phyloP scores from a whole-genome alignment of 768 basidiomycete genomes.

The Termitomyces sp. region DNA sequence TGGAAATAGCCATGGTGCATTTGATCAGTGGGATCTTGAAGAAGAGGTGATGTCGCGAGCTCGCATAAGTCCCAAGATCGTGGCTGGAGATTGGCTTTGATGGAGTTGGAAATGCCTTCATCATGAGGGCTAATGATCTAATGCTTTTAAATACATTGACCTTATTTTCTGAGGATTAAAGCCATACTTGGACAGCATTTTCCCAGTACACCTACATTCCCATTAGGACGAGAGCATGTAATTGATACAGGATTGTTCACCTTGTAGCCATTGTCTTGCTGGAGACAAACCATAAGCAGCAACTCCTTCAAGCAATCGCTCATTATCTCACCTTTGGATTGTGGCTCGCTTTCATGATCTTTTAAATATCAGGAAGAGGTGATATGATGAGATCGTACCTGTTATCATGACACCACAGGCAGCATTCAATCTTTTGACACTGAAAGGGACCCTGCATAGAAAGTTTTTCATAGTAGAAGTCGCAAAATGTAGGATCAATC shows the following conservation, averaged over 20 bases:
- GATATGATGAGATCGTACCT: conserved; percentile 33
- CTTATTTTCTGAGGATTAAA: not conserved
- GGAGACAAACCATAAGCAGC: not conserved
- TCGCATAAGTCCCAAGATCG: conserved; percentile 33
- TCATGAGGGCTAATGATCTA: conserved; percentile 88
- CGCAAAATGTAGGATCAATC: not conserved
- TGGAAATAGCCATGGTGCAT: conserved; percentile 57
- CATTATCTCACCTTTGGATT: conserved; percentile 66
- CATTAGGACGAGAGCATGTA: not conserved
- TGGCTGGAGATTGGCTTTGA: conserved; percentile 56
- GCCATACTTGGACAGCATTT: conserved; percentile 74
- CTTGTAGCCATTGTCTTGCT: conserved; percentile 91
- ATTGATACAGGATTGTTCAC: conserved; percentile 25
- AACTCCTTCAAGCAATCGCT: not conserved
- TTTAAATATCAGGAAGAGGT: not conserved
- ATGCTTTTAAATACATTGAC: not conserved
- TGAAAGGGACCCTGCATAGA: conserved; percentile 67
- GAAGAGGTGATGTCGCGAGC: conserved; percentile 36
- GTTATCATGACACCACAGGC: conserved; percentile 91
- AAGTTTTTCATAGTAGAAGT: not conserved
- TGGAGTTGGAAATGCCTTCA: conserved; percentile 63
- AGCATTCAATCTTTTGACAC: conserved; percentile 58
- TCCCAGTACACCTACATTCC: conserved; percentile 76
- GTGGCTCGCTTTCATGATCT: conserved; percentile 56
- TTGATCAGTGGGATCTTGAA: conserved; percentile 51